These are phyloP conservation scores for Pleurotus platypus DNA, from an alignment of 768 basidiomycete species.

Conservation along the genomic window DNA sequence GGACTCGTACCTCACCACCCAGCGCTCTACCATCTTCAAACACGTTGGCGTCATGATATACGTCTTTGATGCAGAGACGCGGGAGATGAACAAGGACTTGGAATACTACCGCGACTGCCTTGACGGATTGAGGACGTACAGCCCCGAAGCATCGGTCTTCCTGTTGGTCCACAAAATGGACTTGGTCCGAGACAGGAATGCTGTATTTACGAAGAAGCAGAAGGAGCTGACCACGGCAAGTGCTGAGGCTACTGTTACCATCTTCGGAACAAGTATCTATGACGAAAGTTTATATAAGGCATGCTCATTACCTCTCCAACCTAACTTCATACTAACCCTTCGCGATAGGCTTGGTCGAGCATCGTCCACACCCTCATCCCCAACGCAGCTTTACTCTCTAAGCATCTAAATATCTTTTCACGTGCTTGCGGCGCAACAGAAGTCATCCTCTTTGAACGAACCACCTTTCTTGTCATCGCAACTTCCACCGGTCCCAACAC, in stretches of 20 bases:
- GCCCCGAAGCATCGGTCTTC: constrained; percentile 83
- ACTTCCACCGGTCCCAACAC: constrained; percentile 55
- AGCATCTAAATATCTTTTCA: constrained; percentile 84
- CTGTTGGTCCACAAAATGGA: constrained; percentile 98
- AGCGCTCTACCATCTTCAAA: constrained; percentile 92
- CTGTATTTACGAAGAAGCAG: constrained; percentile 66
- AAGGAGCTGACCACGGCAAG: constrained; percentile 71
- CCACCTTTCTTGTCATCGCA: constrained; percentile 97
- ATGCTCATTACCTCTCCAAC: constrained; percentile 13
- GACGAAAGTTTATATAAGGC: constrained; percentile 97
- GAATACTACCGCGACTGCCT: constrained; percentile 93
- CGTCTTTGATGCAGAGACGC: constrained; percentile 92
- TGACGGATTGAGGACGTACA: constrained; percentile 72
- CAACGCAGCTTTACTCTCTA: constrained; percentile 85
- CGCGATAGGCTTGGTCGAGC: constrained; percentile 87
- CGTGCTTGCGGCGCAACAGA: constrained; percentile 87
- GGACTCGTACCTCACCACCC: constrained; percentile 91
- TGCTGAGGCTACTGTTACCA: constrained; percentile 55
- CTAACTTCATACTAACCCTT: neutral
- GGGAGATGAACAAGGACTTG: constrained; percentile 81
- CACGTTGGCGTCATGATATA: constrained; percentile 98
- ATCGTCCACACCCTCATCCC: constrained; percentile 97
- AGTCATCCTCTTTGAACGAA: constrained; percentile 93
- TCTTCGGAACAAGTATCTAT: constrained; percentile 94
- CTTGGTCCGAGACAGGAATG: constrained; percentile 62